phyloP scores from a whole-genome alignment of 345 rosid species.

The Brassica rapa region DNA sequence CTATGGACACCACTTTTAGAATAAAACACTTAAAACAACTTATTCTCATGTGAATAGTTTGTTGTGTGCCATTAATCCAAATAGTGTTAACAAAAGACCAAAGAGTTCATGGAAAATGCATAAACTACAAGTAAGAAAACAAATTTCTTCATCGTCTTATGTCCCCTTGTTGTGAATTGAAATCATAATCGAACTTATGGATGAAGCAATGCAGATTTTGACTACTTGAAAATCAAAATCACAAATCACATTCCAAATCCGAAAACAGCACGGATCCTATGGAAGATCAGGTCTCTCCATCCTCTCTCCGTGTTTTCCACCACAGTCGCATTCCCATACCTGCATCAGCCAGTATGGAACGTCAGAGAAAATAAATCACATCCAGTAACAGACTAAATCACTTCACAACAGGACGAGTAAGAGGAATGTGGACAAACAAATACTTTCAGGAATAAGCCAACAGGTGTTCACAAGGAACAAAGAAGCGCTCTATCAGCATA shows the following conservation, averaged over 20 bases:
- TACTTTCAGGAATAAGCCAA: neutral
- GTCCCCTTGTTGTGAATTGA: conserved; percentile 20
- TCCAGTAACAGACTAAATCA: neutral
- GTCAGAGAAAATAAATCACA: neutral
- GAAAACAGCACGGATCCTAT: conserved; percentile 83
- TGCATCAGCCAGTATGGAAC: conserved; percentile 42
- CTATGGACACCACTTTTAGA: neutral
- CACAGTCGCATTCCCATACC: conserved; percentile 93
- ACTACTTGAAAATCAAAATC: conserved; percentile 17
- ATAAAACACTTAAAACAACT: neutral
- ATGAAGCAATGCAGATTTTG: conserved; percentile 28
- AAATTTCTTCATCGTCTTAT: conserved; percentile 17
- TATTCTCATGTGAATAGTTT: neutral
- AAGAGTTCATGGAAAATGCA: conserved; percentile 20
- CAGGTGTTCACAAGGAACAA: neutral
- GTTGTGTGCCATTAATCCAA: neutral
- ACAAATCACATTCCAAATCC: conserved; percentile 73
- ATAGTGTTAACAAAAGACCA: neutral
- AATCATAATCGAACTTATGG: conserved; percentile 23
- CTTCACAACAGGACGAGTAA: neutral
- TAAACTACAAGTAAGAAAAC: conserved; percentile 2
- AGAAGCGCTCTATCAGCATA: neutral
- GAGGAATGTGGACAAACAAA: neutral
- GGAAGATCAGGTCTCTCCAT: conserved; percentile 90
- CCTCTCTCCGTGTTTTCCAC: conserved; percentile 96